A percentile compares a stretch with the other conserved stretches of the same genome.
These are phyloP conservation scores for Pulveroboletus sp. DNA, from an alignment of 768 basidiomycete species.

Conservation along the genomic window DNA sequence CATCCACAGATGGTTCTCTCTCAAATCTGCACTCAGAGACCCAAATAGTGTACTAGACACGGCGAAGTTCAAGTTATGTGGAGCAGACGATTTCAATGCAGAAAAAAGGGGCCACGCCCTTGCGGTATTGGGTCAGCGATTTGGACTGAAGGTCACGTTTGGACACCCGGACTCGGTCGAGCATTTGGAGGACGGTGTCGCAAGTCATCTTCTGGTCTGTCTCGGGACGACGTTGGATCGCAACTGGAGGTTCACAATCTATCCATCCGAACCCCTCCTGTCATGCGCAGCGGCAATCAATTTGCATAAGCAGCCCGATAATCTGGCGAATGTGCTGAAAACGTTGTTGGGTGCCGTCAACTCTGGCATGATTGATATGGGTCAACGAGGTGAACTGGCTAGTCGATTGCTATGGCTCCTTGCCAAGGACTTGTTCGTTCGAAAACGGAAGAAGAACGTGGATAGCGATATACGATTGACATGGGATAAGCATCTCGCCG, in stretches of 20 bases:
- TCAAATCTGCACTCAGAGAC: background rate
- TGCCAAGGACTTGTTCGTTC: no score
- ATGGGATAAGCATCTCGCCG: no score
- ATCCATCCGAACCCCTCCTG: conserved; percentile 18
- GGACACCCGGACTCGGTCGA: no score
- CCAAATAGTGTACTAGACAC: background rate
- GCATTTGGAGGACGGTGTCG: conserved; percentile 3
- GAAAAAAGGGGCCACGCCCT: background rate
- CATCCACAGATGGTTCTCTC: background rate
- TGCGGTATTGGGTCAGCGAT: background rate
- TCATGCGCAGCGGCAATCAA: conserved; percentile 9
- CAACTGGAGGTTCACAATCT: conserved; percentile 10
- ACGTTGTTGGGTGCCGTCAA: no score
- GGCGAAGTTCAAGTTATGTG: background rate
- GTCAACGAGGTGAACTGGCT: no score
- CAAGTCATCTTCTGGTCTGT: conserved; percentile 13
- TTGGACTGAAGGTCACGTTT: background rate
- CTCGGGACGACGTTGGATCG: conserved; percentile 3
- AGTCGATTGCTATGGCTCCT: no score
- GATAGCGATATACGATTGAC: no score
- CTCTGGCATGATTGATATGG: no score
- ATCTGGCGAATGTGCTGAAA: no score
- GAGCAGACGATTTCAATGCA: background rate
- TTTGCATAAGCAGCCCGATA: no score
- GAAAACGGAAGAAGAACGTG: no score